Evolutionary conservation across 805 yeast species (phyloP).

Genomic region (Ogataea polymorpha): DNA sequence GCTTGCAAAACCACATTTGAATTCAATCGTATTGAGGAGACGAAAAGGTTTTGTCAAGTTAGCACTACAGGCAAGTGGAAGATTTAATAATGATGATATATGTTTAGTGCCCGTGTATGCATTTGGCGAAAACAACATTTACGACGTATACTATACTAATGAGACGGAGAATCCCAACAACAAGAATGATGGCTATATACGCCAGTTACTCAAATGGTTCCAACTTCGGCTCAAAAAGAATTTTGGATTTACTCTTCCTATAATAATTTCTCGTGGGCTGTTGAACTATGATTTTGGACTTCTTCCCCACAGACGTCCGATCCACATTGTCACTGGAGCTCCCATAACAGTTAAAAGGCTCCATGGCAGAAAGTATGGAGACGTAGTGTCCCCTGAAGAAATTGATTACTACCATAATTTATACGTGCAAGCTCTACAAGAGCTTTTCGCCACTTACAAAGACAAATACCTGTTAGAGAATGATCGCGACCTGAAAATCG

Average conservation of each 20-base stretch:
- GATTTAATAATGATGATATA: constrained; percentile 51
- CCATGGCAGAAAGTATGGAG: constrained; percentile 24
- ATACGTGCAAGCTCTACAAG: constrained; percentile 61
- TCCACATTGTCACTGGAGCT: constrained; percentile 69
- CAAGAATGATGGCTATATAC: constrained; percentile 30
- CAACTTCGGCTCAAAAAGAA: constrained; percentile 71
- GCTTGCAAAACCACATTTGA: constrained; percentile 57
- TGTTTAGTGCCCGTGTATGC: constrained; percentile 83
- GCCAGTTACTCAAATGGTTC: constrained; percentile 42
- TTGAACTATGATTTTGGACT: constrained; percentile 92
- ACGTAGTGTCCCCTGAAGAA: constrained; percentile 37
- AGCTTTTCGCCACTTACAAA: constrained; percentile 67
- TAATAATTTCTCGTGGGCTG: constrained; percentile 88
- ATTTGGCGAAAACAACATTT: constrained; percentile 80
- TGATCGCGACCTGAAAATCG: constrained; percentile 45
- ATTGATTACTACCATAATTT: constrained; percentile 69
- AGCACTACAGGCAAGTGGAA: constrained; percentile 58
- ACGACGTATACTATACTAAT: constrained; percentile 38
- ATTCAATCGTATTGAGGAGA: constrained; percentile 67
- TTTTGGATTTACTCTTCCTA: constrained; percentile 84
- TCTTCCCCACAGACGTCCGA: constrained; percentile 78
- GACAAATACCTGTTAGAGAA: constrained; percentile 45
- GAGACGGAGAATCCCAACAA: constrained; percentile 8
- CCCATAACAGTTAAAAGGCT: constrained; percentile 45
- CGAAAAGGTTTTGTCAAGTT: constrained; percentile 87